Evolutionary conservation across 1,139 yeast genomes (phyloP).

Genomic region (Yamadazyma pseudoaaseri): DNA sequence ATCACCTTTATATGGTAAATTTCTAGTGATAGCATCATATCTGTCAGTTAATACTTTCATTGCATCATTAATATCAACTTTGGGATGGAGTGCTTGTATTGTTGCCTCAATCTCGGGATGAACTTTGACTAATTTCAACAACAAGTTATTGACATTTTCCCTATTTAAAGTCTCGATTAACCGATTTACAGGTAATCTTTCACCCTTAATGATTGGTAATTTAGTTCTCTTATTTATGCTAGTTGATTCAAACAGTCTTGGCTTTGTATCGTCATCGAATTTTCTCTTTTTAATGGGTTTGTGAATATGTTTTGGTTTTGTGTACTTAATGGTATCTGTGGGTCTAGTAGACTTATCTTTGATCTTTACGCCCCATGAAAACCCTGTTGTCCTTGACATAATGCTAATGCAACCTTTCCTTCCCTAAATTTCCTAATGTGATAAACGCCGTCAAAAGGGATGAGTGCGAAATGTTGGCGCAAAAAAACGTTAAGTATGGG

Average conservation of each 20-base stretch:
- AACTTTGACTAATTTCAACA: constrained; percentile 49
- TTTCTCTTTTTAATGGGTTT: constrained; percentile 14
- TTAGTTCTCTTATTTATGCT: constrained; percentile 28
- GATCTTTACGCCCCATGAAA: constrained; percentile 31
- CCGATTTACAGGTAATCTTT: constrained; percentile 56
- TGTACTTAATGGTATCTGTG: constrained; percentile 4
- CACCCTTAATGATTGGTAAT: constrained; percentile 48
- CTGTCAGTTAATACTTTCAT: constrained; percentile 50
- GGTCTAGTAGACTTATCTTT: constrained; percentile 11
- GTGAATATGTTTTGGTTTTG: constrained; percentile 3
- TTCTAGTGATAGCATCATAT: constrained; percentile 42
- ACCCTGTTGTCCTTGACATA: constrained; percentile 24
- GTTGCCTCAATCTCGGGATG: constrained; percentile 65
- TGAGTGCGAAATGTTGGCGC: no score
- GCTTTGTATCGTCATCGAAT: constrained; percentile 14
- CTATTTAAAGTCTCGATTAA: constrained; percentile 68
- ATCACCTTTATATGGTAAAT: constrained; percentile 76
- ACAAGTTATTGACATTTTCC: constrained; percentile 49
- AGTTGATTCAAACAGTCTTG: constrained; percentile 7
- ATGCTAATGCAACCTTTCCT: no score
- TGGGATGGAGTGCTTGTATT: constrained; percentile 55
- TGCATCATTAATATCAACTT: constrained; percentile 54
- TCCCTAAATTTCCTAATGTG: no score
- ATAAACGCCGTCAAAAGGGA: no score
- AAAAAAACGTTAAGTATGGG: no score